These are phyloP conservation scores for Prunus campanulata DNA, from an alignment of 306 rosid genomes.

Conservation along the genomic window DNA sequence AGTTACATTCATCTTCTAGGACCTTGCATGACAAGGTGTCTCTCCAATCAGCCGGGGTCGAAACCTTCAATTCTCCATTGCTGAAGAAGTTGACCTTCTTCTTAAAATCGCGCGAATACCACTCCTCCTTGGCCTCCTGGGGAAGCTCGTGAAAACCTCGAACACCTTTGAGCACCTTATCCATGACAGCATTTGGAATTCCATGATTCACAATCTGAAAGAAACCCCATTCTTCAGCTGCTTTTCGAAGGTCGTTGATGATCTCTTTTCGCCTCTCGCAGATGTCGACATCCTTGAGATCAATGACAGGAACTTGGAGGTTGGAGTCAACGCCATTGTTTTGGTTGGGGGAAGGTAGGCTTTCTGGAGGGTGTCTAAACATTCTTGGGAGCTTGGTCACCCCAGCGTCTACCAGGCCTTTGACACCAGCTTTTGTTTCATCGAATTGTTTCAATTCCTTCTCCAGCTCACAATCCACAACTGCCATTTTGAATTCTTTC, in stretches of 20 bases:
- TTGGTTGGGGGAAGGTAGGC: neutral
- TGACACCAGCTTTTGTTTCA: conserved; percentile 63
- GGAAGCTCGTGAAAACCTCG: conserved; percentile 51
- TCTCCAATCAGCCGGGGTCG: conserved; percentile 32
- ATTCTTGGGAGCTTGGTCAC: conserved; percentile 45
- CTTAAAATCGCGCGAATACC: conserved; percentile 37
- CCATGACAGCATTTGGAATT: conserved; percentile 29
- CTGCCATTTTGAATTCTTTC: neutral
- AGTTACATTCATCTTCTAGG: neutral
- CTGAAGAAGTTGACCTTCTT: conserved; percentile 35
- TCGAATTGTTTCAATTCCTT: conserved; percentile 52
- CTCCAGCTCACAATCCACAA: conserved; percentile 30
- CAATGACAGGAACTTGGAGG: conserved; percentile 41
- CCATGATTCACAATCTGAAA: conserved; percentile 62
- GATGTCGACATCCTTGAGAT: conserved; percentile 31
- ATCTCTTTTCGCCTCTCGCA: conserved; percentile 20
- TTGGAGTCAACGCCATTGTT: neutral
- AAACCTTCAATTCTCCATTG: conserved; percentile 41
- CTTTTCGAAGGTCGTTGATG: conserved; percentile 30
- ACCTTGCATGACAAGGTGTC: conserved; percentile 22
- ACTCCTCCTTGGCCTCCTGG: conserved; percentile 36
- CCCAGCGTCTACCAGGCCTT: conserved; percentile 62
- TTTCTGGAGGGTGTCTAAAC: conserved; percentile 59
- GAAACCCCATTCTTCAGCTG: conserved; percentile 55
- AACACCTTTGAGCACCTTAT: conserved; percentile 31